Conservation (phyloP, 2,329 filamentous ascomycete genomes). For the Colletotrichum limetticola region DNA sequence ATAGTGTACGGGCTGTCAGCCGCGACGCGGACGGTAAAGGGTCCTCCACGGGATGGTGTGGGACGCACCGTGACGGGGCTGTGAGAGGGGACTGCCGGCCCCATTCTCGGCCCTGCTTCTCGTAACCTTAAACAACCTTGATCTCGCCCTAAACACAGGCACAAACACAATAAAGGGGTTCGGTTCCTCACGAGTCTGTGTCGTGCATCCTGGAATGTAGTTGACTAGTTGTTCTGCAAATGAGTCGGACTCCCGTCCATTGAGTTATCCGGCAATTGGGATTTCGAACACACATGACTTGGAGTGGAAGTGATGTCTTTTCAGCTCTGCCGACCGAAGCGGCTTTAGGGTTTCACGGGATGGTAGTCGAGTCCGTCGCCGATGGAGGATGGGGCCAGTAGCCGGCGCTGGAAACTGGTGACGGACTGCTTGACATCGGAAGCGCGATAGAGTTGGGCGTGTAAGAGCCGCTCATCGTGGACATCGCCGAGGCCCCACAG, state of each 20-base stretch:
- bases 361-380: not conserved
- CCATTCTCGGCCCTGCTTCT: not conserved
- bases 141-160: not conserved
- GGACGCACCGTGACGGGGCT: not conserved
- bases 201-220: not conserved
- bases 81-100: not conserved
- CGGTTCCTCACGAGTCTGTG: not conserved
- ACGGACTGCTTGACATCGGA: not conserved
- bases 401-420: not conserved
- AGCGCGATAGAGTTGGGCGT: conserved; percentile 7
- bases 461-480: conserved; percentile 5
- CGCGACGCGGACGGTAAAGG: not conserved
- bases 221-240: not conserved
- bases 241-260: not conserved
- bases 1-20: not conserved
- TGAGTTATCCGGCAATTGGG: not conserved
- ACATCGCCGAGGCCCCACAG: not conserved
- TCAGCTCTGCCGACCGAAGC: not conserved
- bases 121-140: not conserved
- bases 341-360: not conserved
- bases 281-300: not conserved
- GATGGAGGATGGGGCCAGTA: not conserved
- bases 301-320: not conserved
- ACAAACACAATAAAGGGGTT: not conserved
- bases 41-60: not conserved